Conservation (phyloP, 495 filamentous ascomycete species). For the Glonium stellatum region DNA sequence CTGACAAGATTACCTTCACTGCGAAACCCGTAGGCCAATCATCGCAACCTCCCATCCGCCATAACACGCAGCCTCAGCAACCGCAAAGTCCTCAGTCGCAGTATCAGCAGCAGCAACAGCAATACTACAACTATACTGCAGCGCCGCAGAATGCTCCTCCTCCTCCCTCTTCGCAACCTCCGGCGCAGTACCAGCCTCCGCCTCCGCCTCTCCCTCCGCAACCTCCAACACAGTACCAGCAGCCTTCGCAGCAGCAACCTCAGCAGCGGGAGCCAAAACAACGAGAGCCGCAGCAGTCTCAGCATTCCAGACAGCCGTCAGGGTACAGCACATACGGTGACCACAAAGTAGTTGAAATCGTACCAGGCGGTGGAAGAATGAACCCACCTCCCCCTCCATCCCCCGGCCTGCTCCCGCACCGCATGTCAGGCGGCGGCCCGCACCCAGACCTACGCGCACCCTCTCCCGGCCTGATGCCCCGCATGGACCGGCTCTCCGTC, state of each 20-base stretch:
- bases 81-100: not conserved
- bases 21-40: conserved; percentile 27
- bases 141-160: not conserved
- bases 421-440: not conserved
- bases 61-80: conserved; percentile 8
- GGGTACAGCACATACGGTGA: conserved; percentile 17
- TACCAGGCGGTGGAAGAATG: conserved; percentile 14
- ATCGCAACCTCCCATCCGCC: conserved; percentile 12
- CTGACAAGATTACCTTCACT: conserved; percentile 34
- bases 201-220: not conserved
- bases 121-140: not conserved
- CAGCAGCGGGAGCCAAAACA: not conserved
- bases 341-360: conserved; percentile 23
- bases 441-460: conserved; percentile 8
- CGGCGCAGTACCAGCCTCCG: not conserved
- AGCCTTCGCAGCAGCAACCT: not conserved
- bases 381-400: conserved; percentile 18
- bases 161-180: not conserved
- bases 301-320: conserved; percentile 10
- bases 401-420: not conserved
- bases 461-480: conserved; percentile 21
- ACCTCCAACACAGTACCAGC: conserved; percentile 9
- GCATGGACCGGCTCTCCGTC: conserved; percentile 35
- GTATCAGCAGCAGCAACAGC: not conserved
- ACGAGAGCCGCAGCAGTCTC: conserved; percentile 1